Conservation (phyloP, 148 eudicot species). For the Simmondsia chinensis region DNA sequence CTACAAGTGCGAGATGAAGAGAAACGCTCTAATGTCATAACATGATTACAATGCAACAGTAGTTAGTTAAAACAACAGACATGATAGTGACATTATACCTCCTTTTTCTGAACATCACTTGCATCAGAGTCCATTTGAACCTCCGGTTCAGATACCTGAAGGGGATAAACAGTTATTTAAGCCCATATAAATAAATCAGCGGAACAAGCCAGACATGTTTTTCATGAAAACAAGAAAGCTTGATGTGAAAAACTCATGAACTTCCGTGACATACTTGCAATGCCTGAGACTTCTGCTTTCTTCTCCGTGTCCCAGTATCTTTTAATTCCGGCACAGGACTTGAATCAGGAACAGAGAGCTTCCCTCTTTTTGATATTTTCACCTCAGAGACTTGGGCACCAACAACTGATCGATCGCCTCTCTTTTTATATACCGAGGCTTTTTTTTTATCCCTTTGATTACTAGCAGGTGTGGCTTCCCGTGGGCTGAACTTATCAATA, state of each 20-base stretch:
- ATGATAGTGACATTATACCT: conserved; percentile 51
- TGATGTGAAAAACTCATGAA: neutral
- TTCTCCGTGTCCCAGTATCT: conserved; percentile 25
- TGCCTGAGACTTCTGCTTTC: conserved; percentile 41
- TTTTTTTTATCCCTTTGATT: conserved; percentile 33
- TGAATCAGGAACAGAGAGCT: conserved; percentile 26
- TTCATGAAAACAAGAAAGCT: neutral
- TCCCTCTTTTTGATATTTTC: conserved; percentile 43
- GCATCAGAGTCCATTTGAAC: conserved; percentile 25
- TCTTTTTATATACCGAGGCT: conserved; percentile 35
- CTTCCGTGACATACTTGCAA: conserved; percentile 37
- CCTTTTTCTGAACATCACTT: conserved; percentile 38
- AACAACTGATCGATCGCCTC: conserved; percentile 26
- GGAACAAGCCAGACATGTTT: neutral
- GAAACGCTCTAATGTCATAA: too few species aligned
- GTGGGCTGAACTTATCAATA: conserved; percentile 31
- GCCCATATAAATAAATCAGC: conserved; percentile 10
- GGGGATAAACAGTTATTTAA: conserved; percentile 2
- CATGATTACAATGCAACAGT: too few species aligned
- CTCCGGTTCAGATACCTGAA: conserved; percentile 43
- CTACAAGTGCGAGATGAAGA: too few species aligned
- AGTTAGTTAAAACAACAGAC: too few species aligned
- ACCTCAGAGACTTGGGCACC: conserved; percentile 25
- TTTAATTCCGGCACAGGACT: conserved; percentile 31
- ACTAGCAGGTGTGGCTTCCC: conserved; percentile 23